Evolutionary conservation across 2,329 filamentous ascomycete genomes (phyloP).

Genomic region (Monosporascus sp.): DNA sequence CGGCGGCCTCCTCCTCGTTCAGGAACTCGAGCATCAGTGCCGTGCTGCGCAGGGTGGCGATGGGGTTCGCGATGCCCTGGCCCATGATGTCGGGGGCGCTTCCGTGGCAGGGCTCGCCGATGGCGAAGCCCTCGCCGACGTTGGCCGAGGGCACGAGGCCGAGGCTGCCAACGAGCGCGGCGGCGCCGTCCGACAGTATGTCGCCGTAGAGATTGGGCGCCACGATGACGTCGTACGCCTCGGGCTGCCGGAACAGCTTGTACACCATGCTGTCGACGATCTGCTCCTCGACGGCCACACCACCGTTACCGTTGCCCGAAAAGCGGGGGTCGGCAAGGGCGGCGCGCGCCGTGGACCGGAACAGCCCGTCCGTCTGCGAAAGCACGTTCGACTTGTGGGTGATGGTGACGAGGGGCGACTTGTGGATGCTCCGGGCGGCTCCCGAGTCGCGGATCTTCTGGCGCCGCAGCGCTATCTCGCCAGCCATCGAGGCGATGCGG

Average conservation of each 20-base stretch:
- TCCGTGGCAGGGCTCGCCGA: slow-evolving; percentile 97
- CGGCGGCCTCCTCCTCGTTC: slow-evolving; percentile 78
- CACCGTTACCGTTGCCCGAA: slow-evolving; percentile 27
- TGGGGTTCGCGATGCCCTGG: slow-evolving; percentile 88
- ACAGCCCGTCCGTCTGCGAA: slow-evolving; percentile 92
- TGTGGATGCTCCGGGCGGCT: slow-evolving; percentile 54
- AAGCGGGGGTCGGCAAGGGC: slow-evolving; percentile 66
- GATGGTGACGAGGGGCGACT: slow-evolving; percentile 76
- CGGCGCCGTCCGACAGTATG: slow-evolving; percentile 91
- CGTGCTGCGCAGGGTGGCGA: slow-evolving; percentile 86
- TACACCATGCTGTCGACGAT: slow-evolving; percentile 99
- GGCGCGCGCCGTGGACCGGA: slow-evolving; percentile 72
- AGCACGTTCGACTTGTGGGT: slow-evolving; percentile 99
- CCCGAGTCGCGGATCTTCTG: slow-evolving; percentile 67
- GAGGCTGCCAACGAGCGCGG: slow-evolving; percentile 84
- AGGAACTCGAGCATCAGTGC: slow-evolving; percentile 97
- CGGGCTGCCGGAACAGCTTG: slow-evolving; percentile 96
- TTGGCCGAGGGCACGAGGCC: slow-evolving; percentile 94
- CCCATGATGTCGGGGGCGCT: slow-evolving; percentile 95
- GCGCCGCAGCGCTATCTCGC: slow-evolving; percentile 84
- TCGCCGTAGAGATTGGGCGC: slow-evolving; percentile 97
- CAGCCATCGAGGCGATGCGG: slow-evolving; percentile 88
- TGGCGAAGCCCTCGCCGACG: slow-evolving; percentile 88
- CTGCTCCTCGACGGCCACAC: slow-evolving; percentile 79
- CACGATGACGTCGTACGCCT: slow-evolving; percentile 95